Evolutionary conservation across 139 green algal species (phyloP).

Genomic region (Closterium sp.): DNA sequence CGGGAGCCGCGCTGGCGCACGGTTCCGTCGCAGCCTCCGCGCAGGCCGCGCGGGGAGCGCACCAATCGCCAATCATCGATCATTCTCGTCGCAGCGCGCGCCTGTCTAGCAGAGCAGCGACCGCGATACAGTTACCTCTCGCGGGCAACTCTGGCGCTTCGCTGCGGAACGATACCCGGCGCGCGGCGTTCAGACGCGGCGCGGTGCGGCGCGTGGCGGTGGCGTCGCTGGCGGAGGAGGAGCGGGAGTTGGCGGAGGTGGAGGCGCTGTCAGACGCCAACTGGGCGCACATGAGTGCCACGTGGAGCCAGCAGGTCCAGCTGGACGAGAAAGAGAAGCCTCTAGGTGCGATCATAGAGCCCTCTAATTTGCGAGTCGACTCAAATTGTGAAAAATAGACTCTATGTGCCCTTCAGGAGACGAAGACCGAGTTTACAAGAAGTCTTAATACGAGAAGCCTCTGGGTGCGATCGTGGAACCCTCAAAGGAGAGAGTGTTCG

Average conservation of each 20-base stretch:
- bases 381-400: no score
- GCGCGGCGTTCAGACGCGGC: background rate
- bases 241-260: background rate
- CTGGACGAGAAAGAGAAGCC: constrained; percentile 9
- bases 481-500: no score
- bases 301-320: background rate
- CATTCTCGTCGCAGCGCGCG: background rate
- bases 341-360: background rate
- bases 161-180: background rate
- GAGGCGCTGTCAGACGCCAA: background rate
- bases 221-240: background rate
- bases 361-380: no score
- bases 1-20: background rate
- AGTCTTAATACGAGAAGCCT: no score
- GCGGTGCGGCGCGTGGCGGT: background rate
- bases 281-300: background rate
- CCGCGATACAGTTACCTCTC: background rate
- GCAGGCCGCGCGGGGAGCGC: background rate
- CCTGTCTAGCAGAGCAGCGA: background rate
- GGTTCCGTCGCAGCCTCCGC: background rate
- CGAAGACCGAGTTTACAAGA: no score
- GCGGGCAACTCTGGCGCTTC: background rate
- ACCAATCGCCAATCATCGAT: background rate
- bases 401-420: no score
- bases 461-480: no score